Conservation (phyloP, 495 filamentous ascomycete genomes). For the Neurospora discreta region DNA sequence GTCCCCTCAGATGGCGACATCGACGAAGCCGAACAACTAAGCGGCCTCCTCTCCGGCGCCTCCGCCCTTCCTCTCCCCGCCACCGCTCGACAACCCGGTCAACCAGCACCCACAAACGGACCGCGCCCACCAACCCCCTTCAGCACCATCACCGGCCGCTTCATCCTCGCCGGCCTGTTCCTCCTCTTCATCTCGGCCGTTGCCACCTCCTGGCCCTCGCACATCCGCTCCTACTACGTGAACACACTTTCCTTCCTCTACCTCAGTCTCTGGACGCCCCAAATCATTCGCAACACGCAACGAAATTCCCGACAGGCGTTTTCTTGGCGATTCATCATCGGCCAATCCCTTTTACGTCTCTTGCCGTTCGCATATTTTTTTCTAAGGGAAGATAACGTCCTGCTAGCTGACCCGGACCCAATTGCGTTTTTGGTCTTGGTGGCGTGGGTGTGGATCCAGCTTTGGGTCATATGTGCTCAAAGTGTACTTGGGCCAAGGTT, state of each 20-base stretch:
- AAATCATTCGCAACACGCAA: conserved; percentile 81
- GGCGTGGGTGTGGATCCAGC: conserved; percentile 89
- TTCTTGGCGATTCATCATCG: conserved; percentile 76
- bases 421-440: conserved; percentile 49
- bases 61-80: conserved; percentile 10
- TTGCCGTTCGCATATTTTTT: conserved; percentile 77
- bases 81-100: not conserved
- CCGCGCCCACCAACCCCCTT: conserved; percentile 34
- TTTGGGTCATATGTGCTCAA: conserved; percentile 65
- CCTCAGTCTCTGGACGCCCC: conserved; percentile 83
- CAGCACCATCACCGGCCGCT: conserved; percentile 66
- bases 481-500: conserved; percentile 79
- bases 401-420: conserved; percentile 63
- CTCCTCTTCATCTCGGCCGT: conserved; percentile 66
- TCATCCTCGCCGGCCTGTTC: conserved; percentile 59
- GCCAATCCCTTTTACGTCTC: conserved; percentile 66
- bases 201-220: conserved; percentile 60
- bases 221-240: conserved; percentile 58
- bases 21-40: conserved; percentile 40
- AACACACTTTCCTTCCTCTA: conserved; percentile 58
- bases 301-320: conserved; percentile 86
- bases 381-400: conserved; percentile 57
- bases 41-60: conserved; percentile 28
- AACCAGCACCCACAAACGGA: conserved; percentile 23
- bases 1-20: conserved; percentile 78